Evolutionary conservation across 495 filamentous ascomycete genomes (phyloP).

Genomic region (Neurospora sp.): DNA sequence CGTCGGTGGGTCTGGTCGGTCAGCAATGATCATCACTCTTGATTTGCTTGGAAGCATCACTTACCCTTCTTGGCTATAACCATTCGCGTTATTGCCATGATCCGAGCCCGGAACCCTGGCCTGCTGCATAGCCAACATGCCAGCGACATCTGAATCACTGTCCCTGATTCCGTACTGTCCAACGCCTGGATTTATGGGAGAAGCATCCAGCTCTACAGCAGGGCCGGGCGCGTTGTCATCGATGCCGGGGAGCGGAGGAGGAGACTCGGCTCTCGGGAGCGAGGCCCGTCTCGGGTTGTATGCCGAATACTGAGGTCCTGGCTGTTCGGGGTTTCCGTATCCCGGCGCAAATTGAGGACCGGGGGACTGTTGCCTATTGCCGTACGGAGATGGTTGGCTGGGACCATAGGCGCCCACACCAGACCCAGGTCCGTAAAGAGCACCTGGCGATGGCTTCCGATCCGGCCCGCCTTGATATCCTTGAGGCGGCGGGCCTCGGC

Average conservation of each 20-base stretch:
- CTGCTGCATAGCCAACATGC: slow-evolving; percentile 60
- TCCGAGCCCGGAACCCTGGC: slow-evolving; percentile 27
- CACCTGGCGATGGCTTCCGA: slow-evolving; percentile 36
- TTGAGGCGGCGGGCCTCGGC: slow-evolving; percentile 45
- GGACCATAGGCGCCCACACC: slow-evolving; percentile 15
- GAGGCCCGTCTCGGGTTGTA: slow-evolving; percentile 31
- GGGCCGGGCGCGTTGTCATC: slow-evolving; percentile 49
- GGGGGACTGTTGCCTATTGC: slow-evolving; percentile 7
- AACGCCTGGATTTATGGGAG: slow-evolving; percentile 42
- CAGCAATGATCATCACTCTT: not conserved
- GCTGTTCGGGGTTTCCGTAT: slow-evolving; percentile 26
- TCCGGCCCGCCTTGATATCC: slow-evolving; percentile 29
- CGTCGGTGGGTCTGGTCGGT: slow-evolving; percentile 21
- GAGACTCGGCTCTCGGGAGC: slow-evolving; percentile 47
- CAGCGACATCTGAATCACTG: slow-evolving; percentile 57
- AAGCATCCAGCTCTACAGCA: slow-evolving; percentile 75
- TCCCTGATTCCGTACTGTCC: slow-evolving; percentile 47
- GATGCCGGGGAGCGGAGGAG: slow-evolving; percentile 51
- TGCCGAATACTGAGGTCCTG: slow-evolving; percentile 26
- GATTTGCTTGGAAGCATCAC: slow-evolving; percentile 15
- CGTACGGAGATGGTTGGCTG: slow-evolving; percentile 13
- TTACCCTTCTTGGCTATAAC: slow-evolving; percentile 68
- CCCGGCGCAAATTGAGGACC: slow-evolving; percentile 25
- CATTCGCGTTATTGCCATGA: slow-evolving; percentile 44
- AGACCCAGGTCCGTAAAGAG: slow-evolving; percentile 29